Evolutionary conservation across 148 eudicot species (phyloP), one percentile per base, ranked within the genome.

Genomic region (Cornus suecica): DNA sequence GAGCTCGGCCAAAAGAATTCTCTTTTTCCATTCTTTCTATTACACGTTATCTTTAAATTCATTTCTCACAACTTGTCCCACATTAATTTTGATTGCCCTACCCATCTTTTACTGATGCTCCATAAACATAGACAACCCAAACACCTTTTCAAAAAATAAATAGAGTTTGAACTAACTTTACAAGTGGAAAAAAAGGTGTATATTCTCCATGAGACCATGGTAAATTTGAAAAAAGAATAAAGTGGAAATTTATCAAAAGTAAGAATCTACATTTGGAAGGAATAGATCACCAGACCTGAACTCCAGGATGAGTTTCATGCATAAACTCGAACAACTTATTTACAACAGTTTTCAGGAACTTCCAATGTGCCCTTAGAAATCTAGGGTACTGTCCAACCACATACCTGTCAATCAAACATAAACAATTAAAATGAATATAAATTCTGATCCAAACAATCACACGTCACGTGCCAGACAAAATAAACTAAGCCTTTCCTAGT

Each of bases 251-350:
- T 48, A 26, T 34, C 32, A 27, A 14, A 10, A 0, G 28, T 9
- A 70, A 26, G 25, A 22, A 68, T 42, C 14, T 26, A 41, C 22
- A 68, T 31, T 37, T n/a, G 6, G 31, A 10, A 37, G 42, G 74
- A 60, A 65, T 31, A 41, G 24, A 31, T 13, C 65, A 56, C 1
- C 26, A 75, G 48, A 93, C 99, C 99, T 96, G 99, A 80, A 96
- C 99, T 76, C 99, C 99, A 23, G 98, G 99, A 82, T 96, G 99
- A 18, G 95, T 88, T 85, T 96, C 99, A 77, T 96, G 99, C 99
- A 96, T 96, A 81, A 96, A 96, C 87, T 96, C 99, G 70, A 96
- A 96, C 86, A 96, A 79, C 83, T 96, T 96, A 73, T 96, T 93
- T 64, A 96, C 97, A 79, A 96, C 99, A 69, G 99, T 96, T 84